Evolutionary conservation across 2,329 filamentous ascomycete species (phyloP).

Genomic region (Diatrype stigma): DNA sequence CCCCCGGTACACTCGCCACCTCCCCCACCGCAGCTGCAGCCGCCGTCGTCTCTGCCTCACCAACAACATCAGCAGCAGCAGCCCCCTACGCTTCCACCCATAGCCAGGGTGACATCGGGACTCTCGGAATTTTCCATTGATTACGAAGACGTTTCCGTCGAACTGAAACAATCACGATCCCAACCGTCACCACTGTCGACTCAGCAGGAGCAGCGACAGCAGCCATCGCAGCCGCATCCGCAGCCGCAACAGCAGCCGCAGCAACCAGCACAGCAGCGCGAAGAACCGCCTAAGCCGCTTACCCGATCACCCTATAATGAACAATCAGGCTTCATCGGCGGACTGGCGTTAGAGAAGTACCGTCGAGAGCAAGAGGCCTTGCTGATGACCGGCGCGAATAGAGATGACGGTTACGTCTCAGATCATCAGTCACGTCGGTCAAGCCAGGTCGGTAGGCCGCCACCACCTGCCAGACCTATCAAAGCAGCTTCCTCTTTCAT

Average conservation of each 20-base stretch:
- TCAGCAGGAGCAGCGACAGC: not conserved
- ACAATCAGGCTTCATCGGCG: conserved; percentile 50
- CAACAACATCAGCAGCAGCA: conserved; percentile 22
- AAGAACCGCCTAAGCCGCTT: conserved; percentile 26
- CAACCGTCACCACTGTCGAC: not conserved
- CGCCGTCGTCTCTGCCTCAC: conserved; percentile 8
- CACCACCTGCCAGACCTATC: conserved; percentile 23
- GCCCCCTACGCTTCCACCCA: conserved; percentile 38
- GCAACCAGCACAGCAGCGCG: conserved; percentile 10
- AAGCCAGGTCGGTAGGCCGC: conserved; percentile 21
- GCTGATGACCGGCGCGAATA: conserved; percentile 15
- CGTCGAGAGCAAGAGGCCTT: conserved; percentile 33
- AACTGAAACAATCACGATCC: conserved; percentile 1
- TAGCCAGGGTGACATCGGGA: conserved; percentile 43
- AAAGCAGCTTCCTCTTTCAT: conserved; percentile 41
- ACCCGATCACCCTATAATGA: conserved; percentile 31
- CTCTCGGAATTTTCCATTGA: conserved; percentile 27
- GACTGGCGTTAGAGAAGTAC: conserved; percentile 49
- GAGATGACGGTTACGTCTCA: conserved; percentile 10
- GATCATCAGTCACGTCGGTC: conserved; percentile 9
- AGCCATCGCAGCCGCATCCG: conserved; percentile 1
- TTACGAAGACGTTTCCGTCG: conserved; percentile 9
- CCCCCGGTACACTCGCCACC: conserved; percentile 31
- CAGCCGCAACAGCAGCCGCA: conserved; percentile 9
- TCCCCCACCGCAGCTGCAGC: conserved; percentile 33